Evolutionary conservation across 2,329 filamentous ascomycete species (phyloP).

Genomic region (Colletotrichum gigasporum): DNA sequence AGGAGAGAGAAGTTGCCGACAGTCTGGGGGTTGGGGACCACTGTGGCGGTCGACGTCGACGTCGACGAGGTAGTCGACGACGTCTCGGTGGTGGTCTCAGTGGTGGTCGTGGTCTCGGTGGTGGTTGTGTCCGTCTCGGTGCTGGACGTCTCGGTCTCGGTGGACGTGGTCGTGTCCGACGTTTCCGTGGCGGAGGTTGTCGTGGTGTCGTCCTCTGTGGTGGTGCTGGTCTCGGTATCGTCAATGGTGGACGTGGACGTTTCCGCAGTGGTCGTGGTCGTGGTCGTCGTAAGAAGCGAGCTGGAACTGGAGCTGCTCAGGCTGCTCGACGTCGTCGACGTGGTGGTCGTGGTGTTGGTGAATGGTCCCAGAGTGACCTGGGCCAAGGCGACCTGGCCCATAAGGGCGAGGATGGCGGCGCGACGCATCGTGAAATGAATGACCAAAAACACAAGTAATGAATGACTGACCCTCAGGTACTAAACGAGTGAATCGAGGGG

Average conservation of each 20-base stretch:
- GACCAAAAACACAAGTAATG: constrained; percentile 26
- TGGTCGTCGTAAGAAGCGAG: background rate
- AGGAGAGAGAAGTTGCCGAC: constrained; percentile 35
- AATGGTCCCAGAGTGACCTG: background rate
- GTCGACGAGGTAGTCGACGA: background rate
- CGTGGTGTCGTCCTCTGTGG: too few species aligned
- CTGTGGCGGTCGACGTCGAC: background rate
- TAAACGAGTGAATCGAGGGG: constrained; percentile 29
- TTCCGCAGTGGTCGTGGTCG: background rate
- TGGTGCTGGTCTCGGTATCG: background rate
- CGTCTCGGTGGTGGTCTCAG: background rate
- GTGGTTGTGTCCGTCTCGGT: background rate
- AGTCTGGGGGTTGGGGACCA: constrained; percentile 19
- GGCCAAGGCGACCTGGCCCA: constrained; percentile 15
- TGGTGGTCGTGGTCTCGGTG: background rate
- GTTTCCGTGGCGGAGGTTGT: background rate
- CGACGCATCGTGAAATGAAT: constrained; percentile 22
- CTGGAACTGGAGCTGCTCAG: too few species aligned
- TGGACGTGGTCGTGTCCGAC: background rate
- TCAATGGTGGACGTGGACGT: background rate
- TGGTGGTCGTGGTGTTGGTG: constrained; percentile 1
- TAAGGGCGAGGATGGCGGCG: constrained; percentile 1
- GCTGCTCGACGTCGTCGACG: too few species aligned
- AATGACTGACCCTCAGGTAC: constrained; percentile 30
- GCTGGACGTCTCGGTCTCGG: background rate